These are phyloP conservation scores for Penicillium expansum DNA, from an alignment of 2,329 filamentous ascomycete genomes.

Conservation along the genomic window DNA sequence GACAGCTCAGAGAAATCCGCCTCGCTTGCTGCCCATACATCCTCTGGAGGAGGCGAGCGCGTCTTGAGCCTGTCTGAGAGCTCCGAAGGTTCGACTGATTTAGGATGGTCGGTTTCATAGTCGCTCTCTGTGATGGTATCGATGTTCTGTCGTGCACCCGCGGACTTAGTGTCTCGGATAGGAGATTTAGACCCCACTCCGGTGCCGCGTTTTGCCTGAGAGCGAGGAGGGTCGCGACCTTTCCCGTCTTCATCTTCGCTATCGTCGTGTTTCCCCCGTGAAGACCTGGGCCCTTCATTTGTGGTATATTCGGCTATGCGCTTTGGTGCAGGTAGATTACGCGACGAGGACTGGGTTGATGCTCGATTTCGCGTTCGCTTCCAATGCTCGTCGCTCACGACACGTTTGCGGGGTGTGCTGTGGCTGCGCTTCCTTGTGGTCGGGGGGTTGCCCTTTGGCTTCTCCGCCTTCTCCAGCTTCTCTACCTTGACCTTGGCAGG, in stretches of 20 bases:
- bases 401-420: conserved; percentile 79
- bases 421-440: conserved; percentile 41
- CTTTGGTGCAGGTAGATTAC: conserved; percentile 43
- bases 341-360: conserved; percentile 38
- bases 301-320: conserved; percentile 43
- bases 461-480: conserved; percentile 25
- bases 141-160: conserved; percentile 16
- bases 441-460: conserved; percentile 22
- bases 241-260: conserved; percentile 26
- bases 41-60: conserved; percentile 28
- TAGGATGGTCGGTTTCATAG: conserved; percentile 23
- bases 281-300: conserved; percentile 29
- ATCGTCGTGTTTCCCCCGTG: conserved; percentile 28
- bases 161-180: conserved; percentile 24
- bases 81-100: conserved; percentile 24
- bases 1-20: conserved; percentile 42
- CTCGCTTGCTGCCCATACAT: conserved; percentile 39
- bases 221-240: conserved; percentile 23
- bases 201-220: conserved; percentile 30
- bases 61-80: conserved; percentile 25
- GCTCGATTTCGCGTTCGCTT: conserved; percentile 54
- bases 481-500: conserved; percentile 21
- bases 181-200: conserved; percentile 25
- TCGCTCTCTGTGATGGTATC: conserved; percentile 23
- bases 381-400: conserved; percentile 91